Base-by-base conservation (phyloP, 371 early-diverging fungal genomes). In the Scutellospora calospora region DNA sequence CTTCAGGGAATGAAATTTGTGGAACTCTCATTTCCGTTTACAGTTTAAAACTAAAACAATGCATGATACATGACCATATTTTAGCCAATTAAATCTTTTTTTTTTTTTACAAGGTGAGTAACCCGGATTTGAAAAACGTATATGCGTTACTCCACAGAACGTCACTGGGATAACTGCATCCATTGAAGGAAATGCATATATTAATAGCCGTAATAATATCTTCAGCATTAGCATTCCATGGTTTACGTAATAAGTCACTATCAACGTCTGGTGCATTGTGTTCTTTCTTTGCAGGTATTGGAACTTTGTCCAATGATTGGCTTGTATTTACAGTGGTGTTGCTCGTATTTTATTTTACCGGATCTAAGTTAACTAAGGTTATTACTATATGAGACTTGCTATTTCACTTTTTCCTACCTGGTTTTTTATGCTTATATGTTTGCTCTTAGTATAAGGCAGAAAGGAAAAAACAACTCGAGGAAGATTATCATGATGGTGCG, bases 361-460 rank as follows among this genome's bases (percentile, higher is more conserved):
- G 94, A 71, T 91, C 94, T 3, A 86, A 86, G 66, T 83, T 96
- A 77, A 97, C 97, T 41, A 95, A 95, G 88, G 91, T 92, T 84
- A 71, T 14, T 35, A 63, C 41, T 71, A 52, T 41, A 11, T 29
- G 12, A 38, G 18, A 35, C 20, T 14, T 18, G 35, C 16, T 8
- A 20, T 35, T n/a, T 38, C n/a, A 18, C 22, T 20, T 20, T 9
- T 45, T 68, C 1, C n/a, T 11, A 25, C 22, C 6, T 2, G 22
- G 22, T 41, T 35, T 12, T 63, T 27, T 62, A 29, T 29, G 11
- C 20, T 63, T 65, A 20, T 12, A 71, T 35, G 5, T 51, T 41
- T 41, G 45, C 5, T 41, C 45, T 38, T 77, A 91, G 90, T 92
- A 89, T 83, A 94, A 94, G 80, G 89, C 92, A 12, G 86, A 89